Percentiles rank a stretch among this genome's conserved stretches.
These are phyloP conservation scores for Brachypodium distachyon DNA, from an alignment of 202 grass and related monocot genomes.

Conservation along the genomic window DNA sequence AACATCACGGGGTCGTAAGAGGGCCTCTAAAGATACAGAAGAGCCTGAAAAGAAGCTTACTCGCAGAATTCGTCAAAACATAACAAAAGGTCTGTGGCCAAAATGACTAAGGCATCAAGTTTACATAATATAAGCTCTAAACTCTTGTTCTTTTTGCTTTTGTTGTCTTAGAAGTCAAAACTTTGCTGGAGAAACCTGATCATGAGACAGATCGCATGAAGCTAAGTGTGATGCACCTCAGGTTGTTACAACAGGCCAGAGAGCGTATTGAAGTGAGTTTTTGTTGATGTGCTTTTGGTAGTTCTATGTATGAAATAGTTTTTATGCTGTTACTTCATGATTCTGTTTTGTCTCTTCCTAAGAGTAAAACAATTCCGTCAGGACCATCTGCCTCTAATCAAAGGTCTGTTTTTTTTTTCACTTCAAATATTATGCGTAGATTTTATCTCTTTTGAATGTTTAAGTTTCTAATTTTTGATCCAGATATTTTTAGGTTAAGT, in stretches of 20 bases:
- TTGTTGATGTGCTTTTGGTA: background rate
- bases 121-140: background rate
- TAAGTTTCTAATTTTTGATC: background rate
- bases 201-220: constrained; percentile 51
- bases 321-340: background rate
- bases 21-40: constrained; percentile 23
- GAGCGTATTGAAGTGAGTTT: constrained; percentile 41
- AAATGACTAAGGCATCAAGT: background rate
- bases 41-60: constrained; percentile 33
- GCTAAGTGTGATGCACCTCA: constrained; percentile 65
- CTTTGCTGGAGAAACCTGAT: constrained; percentile 52
- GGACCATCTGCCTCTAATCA: constrained; percentile 40
- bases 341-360: constrained; percentile 10
- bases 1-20: constrained; percentile 10
- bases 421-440: background rate
- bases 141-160: background rate
- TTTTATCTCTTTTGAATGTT: background rate
- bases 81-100: constrained; percentile 38
- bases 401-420: constrained; percentile 33
- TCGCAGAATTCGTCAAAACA: constrained; percentile 42
- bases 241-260: constrained; percentile 64
- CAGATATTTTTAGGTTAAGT: background rate
- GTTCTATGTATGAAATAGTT: constrained; percentile 4
- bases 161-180: constrained; percentile 41
- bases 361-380: constrained; percentile 44